These are phyloP conservation scores for Ophiostoma sp. DNA, from an alignment of 2,329 filamentous ascomycete species.

Conservation along the genomic window DNA sequence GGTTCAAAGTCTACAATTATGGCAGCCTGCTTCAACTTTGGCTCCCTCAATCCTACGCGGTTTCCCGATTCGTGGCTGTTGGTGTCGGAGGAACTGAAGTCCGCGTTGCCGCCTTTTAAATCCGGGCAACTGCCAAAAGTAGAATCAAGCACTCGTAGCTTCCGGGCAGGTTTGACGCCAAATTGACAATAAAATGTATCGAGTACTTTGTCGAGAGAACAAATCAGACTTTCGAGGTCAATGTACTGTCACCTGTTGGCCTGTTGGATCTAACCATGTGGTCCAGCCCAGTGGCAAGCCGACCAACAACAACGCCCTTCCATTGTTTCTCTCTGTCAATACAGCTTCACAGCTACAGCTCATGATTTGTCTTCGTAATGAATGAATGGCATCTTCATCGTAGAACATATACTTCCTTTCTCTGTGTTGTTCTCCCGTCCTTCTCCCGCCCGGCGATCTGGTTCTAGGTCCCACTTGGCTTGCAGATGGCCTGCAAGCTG, in stretches of 20 bases:
- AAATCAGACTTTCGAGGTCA: background rate
- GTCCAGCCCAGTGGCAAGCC: background rate
- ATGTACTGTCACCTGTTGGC: background rate
- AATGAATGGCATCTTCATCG: too few relatives aligned
- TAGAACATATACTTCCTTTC: background rate
- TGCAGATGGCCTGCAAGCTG: background rate
- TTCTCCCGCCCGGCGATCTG: background rate
- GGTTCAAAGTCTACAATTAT: background rate
- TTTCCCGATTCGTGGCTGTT: background rate
- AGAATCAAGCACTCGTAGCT: background rate
- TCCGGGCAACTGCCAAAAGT: background rate
- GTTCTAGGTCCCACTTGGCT: background rate
- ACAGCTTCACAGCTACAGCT: background rate
- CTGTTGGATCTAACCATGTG: background rate
- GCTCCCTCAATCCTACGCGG: background rate
- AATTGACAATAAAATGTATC: background rate
- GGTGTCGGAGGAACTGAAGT: slow-evolving; percentile 1
- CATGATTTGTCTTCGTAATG: background rate
- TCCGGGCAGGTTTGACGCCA: background rate
- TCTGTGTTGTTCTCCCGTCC: background rate
- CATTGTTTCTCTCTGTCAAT: background rate
- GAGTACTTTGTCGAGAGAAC: background rate
- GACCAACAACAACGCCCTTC: background rate
- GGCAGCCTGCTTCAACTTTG: background rate
- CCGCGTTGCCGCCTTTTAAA: background rate